Evolutionary conservation across 441 rosid genomes (phyloP).

Genomic region (Mallotus japonicus): DNA sequence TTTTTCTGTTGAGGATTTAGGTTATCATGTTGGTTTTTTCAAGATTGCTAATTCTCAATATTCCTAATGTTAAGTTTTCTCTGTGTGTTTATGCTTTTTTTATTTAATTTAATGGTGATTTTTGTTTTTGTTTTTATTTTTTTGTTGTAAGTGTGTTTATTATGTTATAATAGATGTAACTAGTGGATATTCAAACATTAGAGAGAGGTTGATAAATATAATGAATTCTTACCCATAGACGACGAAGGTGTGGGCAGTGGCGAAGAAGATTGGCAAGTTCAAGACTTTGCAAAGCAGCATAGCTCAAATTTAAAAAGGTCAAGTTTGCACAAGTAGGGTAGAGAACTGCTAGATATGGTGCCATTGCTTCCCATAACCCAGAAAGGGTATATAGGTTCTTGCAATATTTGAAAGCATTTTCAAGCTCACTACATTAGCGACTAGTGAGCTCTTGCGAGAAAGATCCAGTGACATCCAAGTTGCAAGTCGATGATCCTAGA

Average conservation of each 20-base stretch:
- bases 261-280: constrained; percentile 51
- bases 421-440: constrained; percentile 36
- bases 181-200: not conserved
- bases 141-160: not conserved
- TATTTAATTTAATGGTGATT: too few relatives aligned
- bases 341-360: constrained; percentile 45
- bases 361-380: constrained; percentile 58
- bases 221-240: constrained; percentile 55
- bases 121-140: too few relatives aligned
- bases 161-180: too few relatives aligned
- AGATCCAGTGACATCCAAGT: constrained; percentile 41
- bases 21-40: too few relatives aligned
- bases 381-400: constrained; percentile 48
- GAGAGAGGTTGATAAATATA: not conserved
- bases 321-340: constrained; percentile 43
- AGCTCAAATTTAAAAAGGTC: constrained; percentile 64
- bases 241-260: constrained; percentile 55
- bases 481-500: constrained; percentile 1
- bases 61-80: too few relatives aligned
- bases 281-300: constrained; percentile 47
- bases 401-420: constrained; percentile 42
- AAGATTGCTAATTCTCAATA: too few relatives aligned
- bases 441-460: constrained; percentile 45
- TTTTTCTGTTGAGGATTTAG: too few relatives aligned
- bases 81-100: too few relatives aligned